Evolutionary conservation across 768 basidiomycete species (phyloP).

Genomic region (Mycena crocata): DNA sequence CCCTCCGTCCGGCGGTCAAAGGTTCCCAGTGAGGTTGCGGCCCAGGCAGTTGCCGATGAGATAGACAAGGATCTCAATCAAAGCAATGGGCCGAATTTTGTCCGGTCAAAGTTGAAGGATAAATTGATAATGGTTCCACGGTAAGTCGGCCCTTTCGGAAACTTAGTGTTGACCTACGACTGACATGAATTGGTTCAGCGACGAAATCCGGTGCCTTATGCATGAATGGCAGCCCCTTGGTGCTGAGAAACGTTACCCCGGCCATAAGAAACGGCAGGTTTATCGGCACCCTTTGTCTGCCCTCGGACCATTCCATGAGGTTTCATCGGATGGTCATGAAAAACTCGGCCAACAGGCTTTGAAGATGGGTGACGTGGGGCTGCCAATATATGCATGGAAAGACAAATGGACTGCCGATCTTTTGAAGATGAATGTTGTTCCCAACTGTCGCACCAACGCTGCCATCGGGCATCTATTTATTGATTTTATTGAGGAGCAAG

Average conservation of each 20-base stretch:
- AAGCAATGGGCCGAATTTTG: conserved; percentile 28
- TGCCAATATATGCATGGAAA: conserved; percentile 16
- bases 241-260: conserved; percentile 27
- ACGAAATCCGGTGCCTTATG: not conserved
- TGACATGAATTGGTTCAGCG: no score
- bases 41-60: conserved; percentile 18
- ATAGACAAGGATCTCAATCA: conserved; percentile 31
- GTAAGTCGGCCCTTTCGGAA: no score
- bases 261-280: conserved; percentile 16
- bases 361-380: conserved; percentile 42
- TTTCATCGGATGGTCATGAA: conserved; percentile 43
- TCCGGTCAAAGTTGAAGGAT: conserved; percentile 8
- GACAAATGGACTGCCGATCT: conserved; percentile 40
- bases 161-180: not conserved
- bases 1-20: not conserved
- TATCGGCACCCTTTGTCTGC: not conserved
- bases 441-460: conserved; percentile 29
- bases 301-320: conserved; percentile 36
- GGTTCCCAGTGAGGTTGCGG: not conserved
- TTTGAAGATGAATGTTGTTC: conserved; percentile 28
- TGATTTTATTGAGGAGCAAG: conserved; percentile 30
- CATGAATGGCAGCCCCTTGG: conserved; percentile 23
- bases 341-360: conserved; percentile 40
- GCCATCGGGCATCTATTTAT: conserved; percentile 39
- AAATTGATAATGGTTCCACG: not conserved